These are phyloP conservation scores for Plectosphaerella cucumerina DNA, from an alignment of 2,329 filamentous ascomycete genomes.

Conservation along the genomic window DNA sequence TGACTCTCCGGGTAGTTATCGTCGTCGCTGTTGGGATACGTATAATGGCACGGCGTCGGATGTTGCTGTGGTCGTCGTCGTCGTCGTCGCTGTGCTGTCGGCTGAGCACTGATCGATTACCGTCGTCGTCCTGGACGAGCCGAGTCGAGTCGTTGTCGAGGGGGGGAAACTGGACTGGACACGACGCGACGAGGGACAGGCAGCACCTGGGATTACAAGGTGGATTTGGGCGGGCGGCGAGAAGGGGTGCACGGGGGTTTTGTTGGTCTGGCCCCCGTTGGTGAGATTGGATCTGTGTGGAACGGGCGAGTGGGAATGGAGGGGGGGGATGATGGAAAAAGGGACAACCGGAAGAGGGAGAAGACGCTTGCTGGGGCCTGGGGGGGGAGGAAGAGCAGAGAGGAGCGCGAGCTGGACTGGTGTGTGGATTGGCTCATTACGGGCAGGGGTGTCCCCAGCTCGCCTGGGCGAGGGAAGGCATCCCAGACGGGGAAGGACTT, in stretches of 20 bases:
- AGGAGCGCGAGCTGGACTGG: not conserved
- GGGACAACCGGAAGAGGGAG: not conserved
- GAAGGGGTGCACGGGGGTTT: not conserved
- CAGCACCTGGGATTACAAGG: not conserved
- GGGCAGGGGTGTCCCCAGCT: not conserved
- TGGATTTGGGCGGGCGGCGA: not conserved
- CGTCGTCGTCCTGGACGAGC: no score
- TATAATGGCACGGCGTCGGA: not conserved
- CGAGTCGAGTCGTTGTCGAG: no score
- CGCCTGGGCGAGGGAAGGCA: not conserved
- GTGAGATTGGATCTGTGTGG: constrained; percentile 1
- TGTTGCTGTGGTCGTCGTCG: not conserved
- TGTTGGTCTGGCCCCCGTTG: not conserved
- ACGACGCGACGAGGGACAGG: not conserved
- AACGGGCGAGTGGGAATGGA: not conserved
- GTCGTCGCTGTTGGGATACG: not conserved
- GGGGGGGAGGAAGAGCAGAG: not conserved
- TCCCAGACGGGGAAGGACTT: not conserved
- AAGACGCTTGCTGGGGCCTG: not conserved
- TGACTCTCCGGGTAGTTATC: not conserved
- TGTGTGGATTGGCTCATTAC: not conserved
- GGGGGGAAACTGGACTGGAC: not conserved
- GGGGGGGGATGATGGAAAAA: not conserved
- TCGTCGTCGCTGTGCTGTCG: not conserved
- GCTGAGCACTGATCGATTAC: no score